phyloP scores from a whole-genome alignment of 306 rosid genomes.

The Carpinus viminea region DNA sequence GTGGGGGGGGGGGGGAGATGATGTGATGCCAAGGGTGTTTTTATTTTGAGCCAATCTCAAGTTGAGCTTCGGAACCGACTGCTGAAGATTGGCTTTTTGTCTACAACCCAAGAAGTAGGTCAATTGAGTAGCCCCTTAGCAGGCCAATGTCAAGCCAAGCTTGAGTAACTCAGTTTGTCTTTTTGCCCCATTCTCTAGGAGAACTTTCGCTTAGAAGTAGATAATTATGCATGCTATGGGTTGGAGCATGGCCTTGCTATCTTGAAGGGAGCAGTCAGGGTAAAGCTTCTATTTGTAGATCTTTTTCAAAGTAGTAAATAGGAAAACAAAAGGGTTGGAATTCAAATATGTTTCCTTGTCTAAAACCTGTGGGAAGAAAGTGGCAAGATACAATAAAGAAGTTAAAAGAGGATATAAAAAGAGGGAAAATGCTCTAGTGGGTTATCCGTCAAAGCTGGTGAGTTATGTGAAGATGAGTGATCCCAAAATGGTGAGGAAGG shows the following conservation, averaged over 20 bases:
- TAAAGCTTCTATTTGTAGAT: background rate
- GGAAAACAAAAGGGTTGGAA: background rate
- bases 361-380: background rate
- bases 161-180: background rate
- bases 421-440: too few species aligned
- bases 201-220: background rate
- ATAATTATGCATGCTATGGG: background rate
- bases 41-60: background rate
- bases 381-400: background rate
- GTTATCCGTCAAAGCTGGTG: background rate
- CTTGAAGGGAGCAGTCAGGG: background rate
- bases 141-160: background rate
- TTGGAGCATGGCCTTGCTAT: background rate
- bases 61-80: background rate
- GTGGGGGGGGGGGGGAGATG: background rate
- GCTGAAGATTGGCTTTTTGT: background rate
- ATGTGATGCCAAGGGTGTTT: too few species aligned
- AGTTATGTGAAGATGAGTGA: background rate
- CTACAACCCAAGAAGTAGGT: background rate
- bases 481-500: background rate
- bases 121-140: too few species aligned
- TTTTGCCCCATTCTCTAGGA: background rate
- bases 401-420: too few species aligned
- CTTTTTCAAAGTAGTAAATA: background rate
- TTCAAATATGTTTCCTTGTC: background rate